phyloP scores from a whole-genome alignment of 1,284 basidiomycete genomes.

The Mycocalia duriaeana region DNA sequence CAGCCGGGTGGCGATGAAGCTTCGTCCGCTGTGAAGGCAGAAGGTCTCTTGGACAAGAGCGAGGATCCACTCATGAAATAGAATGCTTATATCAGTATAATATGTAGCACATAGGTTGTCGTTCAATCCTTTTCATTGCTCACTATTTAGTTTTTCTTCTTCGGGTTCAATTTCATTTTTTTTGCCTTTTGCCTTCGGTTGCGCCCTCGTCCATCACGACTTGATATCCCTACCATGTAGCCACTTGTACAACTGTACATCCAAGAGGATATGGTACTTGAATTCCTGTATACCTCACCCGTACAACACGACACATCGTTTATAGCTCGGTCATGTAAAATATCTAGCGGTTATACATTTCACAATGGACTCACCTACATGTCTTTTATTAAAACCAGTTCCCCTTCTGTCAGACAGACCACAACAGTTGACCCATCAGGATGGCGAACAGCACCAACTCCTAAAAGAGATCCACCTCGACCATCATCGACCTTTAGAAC shows the following conservation, averaged over 20 bases:
- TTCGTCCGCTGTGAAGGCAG: constrained; percentile 52
- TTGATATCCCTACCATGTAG: constrained; percentile 5
- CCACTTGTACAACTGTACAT: not conserved
- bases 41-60: constrained; percentile 70
- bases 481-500: constrained; percentile 72
- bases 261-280: too few relatives aligned
- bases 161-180: not conserved
- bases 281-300: too few relatives aligned
- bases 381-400: constrained; percentile 60
- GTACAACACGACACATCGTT: too few relatives aligned
- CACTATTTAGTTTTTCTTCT: too few relatives aligned
- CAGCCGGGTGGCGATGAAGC: constrained; percentile 57
- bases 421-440: constrained; percentile 37
- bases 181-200: constrained; percentile 1
- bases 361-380: constrained; percentile 12
- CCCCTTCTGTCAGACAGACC: constrained; percentile 74
- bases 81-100: constrained; percentile 4
- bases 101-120: constrained; percentile 5
- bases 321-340: not conserved
- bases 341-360: constrained; percentile 1
- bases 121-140: not conserved
- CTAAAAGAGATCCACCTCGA: constrained; percentile 70
- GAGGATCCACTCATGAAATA: constrained; percentile 59
- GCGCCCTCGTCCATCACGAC: not conserved
- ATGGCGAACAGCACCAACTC: constrained; percentile 53